Percentiles rank a stretch among this genome's conserved stretches.
phyloP scores from a whole-genome alignment of 1,284 basidiomycete genomes.

The Porogramme epimiltina region DNA sequence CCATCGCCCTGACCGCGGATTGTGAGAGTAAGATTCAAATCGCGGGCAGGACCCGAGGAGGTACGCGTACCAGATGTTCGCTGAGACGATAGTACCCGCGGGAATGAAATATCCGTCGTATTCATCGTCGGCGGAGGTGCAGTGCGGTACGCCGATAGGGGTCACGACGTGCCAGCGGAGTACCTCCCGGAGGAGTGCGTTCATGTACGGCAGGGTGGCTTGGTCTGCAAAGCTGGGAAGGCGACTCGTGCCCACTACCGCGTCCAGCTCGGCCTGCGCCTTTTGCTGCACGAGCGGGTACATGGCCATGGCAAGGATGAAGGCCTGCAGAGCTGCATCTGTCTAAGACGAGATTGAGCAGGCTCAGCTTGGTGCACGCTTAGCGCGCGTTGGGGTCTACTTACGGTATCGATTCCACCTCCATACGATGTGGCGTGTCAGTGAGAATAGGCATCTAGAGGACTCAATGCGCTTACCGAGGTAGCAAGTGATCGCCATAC shows the following conservation, averaged over 20 bases:
- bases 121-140: constrained; percentile 13
- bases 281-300: constrained; percentile 30
- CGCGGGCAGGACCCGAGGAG: not conserved
- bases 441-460: not conserved
- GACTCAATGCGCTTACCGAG: not conserved
- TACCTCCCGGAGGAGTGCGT: constrained; percentile 34
- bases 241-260: constrained; percentile 28
- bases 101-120: constrained; percentile 21
- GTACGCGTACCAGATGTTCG: not conserved
- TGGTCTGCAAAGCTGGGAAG: constrained; percentile 34
- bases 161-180: constrained; percentile 32
- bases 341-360: constrained; percentile 6
- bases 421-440: not conserved
- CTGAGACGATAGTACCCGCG: constrained; percentile 14
- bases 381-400: not conserved
- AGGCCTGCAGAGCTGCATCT: constrained; percentile 13
- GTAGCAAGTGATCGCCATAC: not conserved
- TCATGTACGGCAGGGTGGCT: constrained; percentile 30
- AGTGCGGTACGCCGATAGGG: constrained; percentile 19
- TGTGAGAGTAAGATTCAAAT: too few species aligned
- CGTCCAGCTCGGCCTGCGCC: constrained; percentile 36
- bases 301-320: constrained; percentile 34
- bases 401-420: not conserved
- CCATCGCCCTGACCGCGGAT: not conserved
- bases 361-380: too few species aligned